phyloP scores from a whole-genome alignment of 352 stramenopile species.

The Plasmopara muralis region DNA sequence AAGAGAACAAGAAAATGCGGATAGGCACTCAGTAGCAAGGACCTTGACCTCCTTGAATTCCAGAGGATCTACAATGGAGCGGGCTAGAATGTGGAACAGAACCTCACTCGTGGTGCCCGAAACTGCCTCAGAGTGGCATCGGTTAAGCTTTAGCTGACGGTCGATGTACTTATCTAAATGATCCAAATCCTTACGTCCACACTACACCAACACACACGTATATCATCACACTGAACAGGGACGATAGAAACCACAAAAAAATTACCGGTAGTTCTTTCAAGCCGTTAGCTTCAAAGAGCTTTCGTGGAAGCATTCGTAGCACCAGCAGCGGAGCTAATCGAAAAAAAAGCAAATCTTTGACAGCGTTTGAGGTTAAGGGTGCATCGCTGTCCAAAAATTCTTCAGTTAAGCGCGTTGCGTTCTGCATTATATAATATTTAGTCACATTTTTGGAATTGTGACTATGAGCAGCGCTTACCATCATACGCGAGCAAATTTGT shows the following conservation, averaged over 20 bases:
- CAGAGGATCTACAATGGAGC: conserved; percentile 46
- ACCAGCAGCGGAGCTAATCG: conserved; percentile 52
- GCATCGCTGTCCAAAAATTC: conserved; percentile 42
- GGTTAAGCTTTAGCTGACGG: conserved; percentile 3
- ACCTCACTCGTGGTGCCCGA: conserved; percentile 6
- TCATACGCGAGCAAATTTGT: conserved; percentile 29
- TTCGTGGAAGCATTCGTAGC: conserved; percentile 47
- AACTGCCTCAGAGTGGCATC: background rate
- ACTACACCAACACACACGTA: conserved; percentile 17
- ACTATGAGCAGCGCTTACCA: conserved; percentile 14
- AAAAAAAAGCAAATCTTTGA: conserved; percentile 55
- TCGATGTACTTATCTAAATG: conserved; percentile 27
- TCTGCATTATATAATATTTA: conserved; percentile 14
- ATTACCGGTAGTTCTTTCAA: conserved; percentile 18
- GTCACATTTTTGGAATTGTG: background rate
- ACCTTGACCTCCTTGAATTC: conserved; percentile 82
- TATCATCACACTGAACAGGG: conserved; percentile 1
- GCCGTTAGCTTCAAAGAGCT: conserved; percentile 11
- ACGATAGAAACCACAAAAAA: background rate
- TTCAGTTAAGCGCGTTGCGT: conserved; percentile 36
- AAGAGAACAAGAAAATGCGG: conserved; percentile 27
- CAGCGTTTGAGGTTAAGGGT: conserved; percentile 13
- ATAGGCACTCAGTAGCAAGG: conserved; percentile 46
- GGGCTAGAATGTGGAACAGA: conserved; percentile 34
- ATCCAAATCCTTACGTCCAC: conserved; percentile 26